phyloP scores from a whole-genome alignment of 345 rosid genomes.

The Hibiscus tridactylites region DNA sequence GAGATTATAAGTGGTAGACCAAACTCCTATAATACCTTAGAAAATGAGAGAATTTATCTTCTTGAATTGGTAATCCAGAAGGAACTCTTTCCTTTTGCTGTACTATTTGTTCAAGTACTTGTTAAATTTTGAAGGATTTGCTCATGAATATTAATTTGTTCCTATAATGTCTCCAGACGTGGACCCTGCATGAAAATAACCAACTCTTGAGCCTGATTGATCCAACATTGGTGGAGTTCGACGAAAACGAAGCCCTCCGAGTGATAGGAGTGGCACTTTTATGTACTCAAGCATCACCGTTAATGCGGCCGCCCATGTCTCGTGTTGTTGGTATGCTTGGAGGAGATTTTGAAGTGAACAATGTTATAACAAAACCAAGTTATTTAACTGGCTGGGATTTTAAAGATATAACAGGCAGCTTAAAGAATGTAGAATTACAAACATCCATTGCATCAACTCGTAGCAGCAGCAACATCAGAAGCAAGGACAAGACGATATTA shows the following conservation, averaged over 20 bases:
- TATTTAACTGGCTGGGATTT: conserved; percentile 48
- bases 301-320: conserved; percentile 32
- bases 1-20: conserved; percentile 61
- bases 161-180: conserved; percentile 29
- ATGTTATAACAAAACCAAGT: conserved; percentile 38
- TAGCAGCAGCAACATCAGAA: background rate
- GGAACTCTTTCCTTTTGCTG: background rate
- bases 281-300: conserved; percentile 37
- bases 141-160: background rate
- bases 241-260: conserved; percentile 38
- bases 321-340: conserved; percentile 37
- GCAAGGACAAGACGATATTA: background rate
- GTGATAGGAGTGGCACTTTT: conserved; percentile 37
- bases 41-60: conserved; percentile 46
- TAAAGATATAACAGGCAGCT: conserved; percentile 17
- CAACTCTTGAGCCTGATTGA: conserved; percentile 30
- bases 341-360: conserved; percentile 40
- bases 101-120: background rate
- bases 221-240: conserved; percentile 19
- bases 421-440: background rate
- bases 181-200: conserved; percentile 44
- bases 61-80: conserved; percentile 51
- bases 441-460: background rate
- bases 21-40: conserved; percentile 38
- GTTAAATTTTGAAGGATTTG: background rate